phyloP scores from a whole-genome alignment of 805 yeast species.

The Pichia gijzeniarum region DNA sequence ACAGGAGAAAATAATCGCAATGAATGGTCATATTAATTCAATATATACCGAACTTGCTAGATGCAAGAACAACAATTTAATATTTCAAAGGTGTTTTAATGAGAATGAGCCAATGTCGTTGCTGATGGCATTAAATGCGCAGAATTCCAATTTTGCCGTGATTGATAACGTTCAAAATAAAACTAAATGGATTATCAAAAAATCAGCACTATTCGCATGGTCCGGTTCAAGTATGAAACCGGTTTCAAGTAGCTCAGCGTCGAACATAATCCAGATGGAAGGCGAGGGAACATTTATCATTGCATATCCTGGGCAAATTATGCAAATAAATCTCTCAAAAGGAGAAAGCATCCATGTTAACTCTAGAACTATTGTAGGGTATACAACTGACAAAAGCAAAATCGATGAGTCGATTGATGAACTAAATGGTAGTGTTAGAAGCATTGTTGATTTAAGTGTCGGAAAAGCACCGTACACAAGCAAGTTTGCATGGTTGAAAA shows the following conservation, averaged over 20 bases:
- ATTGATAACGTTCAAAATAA: slow-evolving; percentile 17
- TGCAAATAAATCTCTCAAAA: slow-evolving; percentile 31
- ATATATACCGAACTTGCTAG: slow-evolving; percentile 26
- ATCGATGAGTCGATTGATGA: slow-evolving; percentile 4
- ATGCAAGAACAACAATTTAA: slow-evolving; percentile 12
- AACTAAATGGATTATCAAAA: slow-evolving; percentile 33
- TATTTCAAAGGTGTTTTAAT: slow-evolving; percentile 33
- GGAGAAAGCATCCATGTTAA: slow-evolving; percentile 35
- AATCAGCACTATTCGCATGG: slow-evolving; percentile 40
- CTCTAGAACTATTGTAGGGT: slow-evolving; percentile 37
- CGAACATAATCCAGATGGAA: slow-evolving; percentile 13
- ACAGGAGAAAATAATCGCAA: slow-evolving; percentile 36
- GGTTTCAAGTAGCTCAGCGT: neutral
- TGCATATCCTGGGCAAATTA: slow-evolving; percentile 34
- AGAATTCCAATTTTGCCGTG: slow-evolving; percentile 31
- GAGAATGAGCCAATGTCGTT: slow-evolving; percentile 27
- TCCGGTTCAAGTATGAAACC: slow-evolving; percentile 27
- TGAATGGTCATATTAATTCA: slow-evolving; percentile 36
- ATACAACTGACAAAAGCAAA: slow-evolving; percentile 13
- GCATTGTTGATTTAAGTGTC: slow-evolving; percentile 22
- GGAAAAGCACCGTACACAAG: slow-evolving; percentile 15
- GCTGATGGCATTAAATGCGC: slow-evolving; percentile 31
- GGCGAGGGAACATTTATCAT: slow-evolving; percentile 39
- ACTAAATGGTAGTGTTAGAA: slow-evolving; percentile 13
- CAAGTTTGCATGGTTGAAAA: slow-evolving; percentile 5